Base-by-base conservation (phyloP, 495 filamentous ascomycete species). In the Aspergillus nanangensis region DNA sequence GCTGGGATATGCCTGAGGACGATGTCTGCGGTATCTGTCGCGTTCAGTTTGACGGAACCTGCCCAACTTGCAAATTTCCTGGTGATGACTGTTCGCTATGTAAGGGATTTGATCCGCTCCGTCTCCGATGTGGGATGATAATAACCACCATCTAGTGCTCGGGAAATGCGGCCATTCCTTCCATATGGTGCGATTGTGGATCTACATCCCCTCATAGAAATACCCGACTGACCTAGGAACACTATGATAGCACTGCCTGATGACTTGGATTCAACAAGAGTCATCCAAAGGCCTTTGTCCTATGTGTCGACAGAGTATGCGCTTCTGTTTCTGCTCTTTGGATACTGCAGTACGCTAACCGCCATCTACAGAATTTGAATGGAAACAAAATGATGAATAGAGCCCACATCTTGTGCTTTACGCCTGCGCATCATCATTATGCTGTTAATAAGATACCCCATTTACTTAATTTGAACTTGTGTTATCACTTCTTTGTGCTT, bases 21-120 rank as follows among this genome's bases (percentile, higher is more conserved):
- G 93, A 99, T 55, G 89, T 97, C 47, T 99, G 93, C 55, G 93
- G 93, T 47, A 99, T 99, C 69, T 99, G 93, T 74, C 91, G 92
- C 60, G 87, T 94, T 21, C 89, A 95, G 61, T 99, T 96, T 63
- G 93, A 99, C 60, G 90, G 90, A 19, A 96, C 93, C 9, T 99
- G 93, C 69, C 90, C 92, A 18, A 91, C 90, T 42, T 99, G 93
- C 82, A 95, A 95, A 77, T 96, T 87, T 61, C 93, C 93, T 14
- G 93, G 93, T 19, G 93, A 99, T 58, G 92, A 96, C 57, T 99
- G 93, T 69, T 81, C 86, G 19, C 72, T 99, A 38, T 67, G 93
- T 96, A 71, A 66, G 88, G 73, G 8, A 19, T 11, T 43, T 19
- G 20, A 15, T 13, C 20, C 24, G 11, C 39, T 17, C 18, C 19